phyloP scores from a whole-genome alignment of 108 stramenopile genomes.

The Fistulifera pelliculosa region DNA sequence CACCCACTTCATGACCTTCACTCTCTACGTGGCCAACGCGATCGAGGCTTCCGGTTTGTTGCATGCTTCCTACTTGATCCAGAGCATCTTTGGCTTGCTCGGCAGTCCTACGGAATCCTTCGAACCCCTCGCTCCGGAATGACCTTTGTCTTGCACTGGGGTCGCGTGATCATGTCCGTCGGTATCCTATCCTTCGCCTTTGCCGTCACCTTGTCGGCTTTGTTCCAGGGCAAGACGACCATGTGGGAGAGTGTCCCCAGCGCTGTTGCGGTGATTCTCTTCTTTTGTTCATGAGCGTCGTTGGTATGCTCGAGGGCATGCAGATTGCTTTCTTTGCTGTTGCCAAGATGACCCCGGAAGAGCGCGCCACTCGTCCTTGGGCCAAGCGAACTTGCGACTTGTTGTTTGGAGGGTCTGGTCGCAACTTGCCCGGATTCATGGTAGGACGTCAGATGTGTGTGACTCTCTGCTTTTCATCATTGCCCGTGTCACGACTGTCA shows the following conservation, averaged over 20 bases:
- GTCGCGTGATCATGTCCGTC: constrained; percentile 27
- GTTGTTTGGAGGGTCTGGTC: constrained; percentile 42
- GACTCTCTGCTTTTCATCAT: constrained; percentile 20
- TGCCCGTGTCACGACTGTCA: constrained; percentile 21
- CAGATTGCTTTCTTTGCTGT: constrained; percentile 82
- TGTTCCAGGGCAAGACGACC: constrained; percentile 43
- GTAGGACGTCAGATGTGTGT: constrained; percentile 41
- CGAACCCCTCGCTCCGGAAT: constrained; percentile 34
- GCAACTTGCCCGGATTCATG: constrained; percentile 56
- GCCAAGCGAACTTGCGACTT: constrained; percentile 32
- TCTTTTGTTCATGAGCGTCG: constrained; percentile 63
- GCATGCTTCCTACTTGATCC: constrained; percentile 55
- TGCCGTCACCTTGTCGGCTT: constrained; percentile 40
- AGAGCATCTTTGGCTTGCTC: constrained; percentile 29
- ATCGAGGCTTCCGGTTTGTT: constrained; percentile 67
- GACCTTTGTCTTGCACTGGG: constrained; percentile 45
- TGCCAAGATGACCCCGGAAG: constrained; percentile 43
- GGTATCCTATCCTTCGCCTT: constrained; percentile 35
- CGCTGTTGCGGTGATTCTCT: constrained; percentile 41
- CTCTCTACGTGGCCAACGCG: constrained; percentile 40
- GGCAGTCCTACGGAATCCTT: constrained; percentile 40
- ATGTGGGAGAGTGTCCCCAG: constrained; percentile 48
- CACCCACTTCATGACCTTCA: constrained; percentile 51
- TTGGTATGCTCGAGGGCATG: constrained; percentile 81
- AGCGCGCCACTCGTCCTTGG: constrained; percentile 13